A percentile compares a stretch with the other conserved stretches of the same genome.
These are phyloP conservation scores for Penicillium angulare DNA, from an alignment of 495 filamentous ascomycete genomes.

Conservation along the genomic window DNA sequence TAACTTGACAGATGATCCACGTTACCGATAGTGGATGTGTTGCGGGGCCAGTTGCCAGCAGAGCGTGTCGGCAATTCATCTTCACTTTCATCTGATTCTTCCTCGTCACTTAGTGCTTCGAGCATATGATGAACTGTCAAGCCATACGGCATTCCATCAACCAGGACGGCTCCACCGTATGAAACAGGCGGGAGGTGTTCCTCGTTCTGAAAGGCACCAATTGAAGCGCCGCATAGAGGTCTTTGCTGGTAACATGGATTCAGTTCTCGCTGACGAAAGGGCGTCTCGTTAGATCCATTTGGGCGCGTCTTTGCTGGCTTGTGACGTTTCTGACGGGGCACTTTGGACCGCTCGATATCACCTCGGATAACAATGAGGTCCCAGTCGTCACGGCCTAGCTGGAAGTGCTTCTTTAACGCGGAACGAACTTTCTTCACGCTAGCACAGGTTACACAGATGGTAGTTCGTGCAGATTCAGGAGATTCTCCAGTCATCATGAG, in stretches of 20 bases:
- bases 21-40: slow-evolving; percentile 12
- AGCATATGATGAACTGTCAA: slow-evolving; percentile 97
- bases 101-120: slow-evolving; percentile 71
- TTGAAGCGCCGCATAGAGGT: slow-evolving; percentile 84
- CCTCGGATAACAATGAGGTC: slow-evolving; percentile 63
- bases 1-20: slow-evolving; percentile 32
- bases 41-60: slow-evolving; percentile 31
- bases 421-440: slow-evolving; percentile 69
- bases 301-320: slow-evolving; percentile 38
- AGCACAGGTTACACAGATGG: slow-evolving; percentile 71
- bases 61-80: slow-evolving; percentile 33
- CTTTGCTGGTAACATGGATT: slow-evolving; percentile 63
- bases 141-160: slow-evolving; percentile 80
- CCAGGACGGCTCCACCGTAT: slow-evolving; percentile 80
- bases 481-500: slow-evolving; percentile 73
- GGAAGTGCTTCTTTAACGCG: slow-evolving; percentile 68
- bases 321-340: slow-evolving; percentile 44
- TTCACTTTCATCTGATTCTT: slow-evolving; percentile 34
- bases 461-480: slow-evolving; percentile 62
- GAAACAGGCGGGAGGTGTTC: slow-evolving; percentile 85
- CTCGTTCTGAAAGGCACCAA: slow-evolving; percentile 83
- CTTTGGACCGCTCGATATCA: slow-evolving; percentile 67
- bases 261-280: slow-evolving; percentile 33
- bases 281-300: slow-evolving; percentile 26
- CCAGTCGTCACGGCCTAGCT: slow-evolving; percentile 59